Evolutionary conservation across 129 eudicot species (phyloP).

Genomic region (carrot (Daucus carota)): DH1_v3.0 NC_030383.2:12742501-12743000

Average conservation of each 20-base stretch:
- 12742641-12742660: not conserved
- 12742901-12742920: not conserved
- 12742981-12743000: not conserved
- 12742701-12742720: constrained; percentile 15
- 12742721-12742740: constrained; percentile 24
- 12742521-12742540: constrained; percentile 48
- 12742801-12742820: not conserved
- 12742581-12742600: constrained; percentile 19
- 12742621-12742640: not conserved
- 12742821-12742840: not conserved
- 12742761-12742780: constrained; percentile 20
- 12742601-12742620: not conserved
- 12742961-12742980: not conserved
- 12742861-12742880: not conserved
- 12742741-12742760: constrained; percentile 25
- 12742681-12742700: constrained; percentile 17
- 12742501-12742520: constrained; percentile 56
- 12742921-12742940: not conserved
- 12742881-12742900: not conserved
- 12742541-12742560: constrained; percentile 60
- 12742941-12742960: not conserved
- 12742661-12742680: not conserved
- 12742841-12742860: not conserved
- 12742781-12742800: not conserved
- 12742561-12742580: constrained; percentile 13